Base-by-base conservation (phyloP, 1,284 basidiomycete species). In the Thelephora terrestris region DNA sequence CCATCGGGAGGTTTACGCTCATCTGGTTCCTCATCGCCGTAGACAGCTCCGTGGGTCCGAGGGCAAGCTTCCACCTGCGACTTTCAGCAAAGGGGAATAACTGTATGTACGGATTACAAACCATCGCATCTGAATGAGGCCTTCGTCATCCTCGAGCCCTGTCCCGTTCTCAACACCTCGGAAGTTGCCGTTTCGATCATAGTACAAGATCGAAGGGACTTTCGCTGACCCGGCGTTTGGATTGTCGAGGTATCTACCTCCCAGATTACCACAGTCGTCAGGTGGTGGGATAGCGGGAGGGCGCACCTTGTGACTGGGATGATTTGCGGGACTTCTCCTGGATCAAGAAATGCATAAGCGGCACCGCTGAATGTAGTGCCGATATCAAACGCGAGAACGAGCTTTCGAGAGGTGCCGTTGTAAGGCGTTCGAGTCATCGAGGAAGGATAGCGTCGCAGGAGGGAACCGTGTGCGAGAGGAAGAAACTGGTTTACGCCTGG, bases 81-180 rank as follows among this genome's bases (percentile, higher is more conserved):
- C n/a, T n/a, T n/a, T n/a, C n/a, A n/a, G n/a, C n/a, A n/a, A n/a
- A n/a, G n/a, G n/a, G n/a, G n/a, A n/a, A n/a, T n/a, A n/a, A n/a
- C n/a, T n/a, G n/a, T n/a, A n/a, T n/a, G n/a, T n/a, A n/a, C n/a
- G n/a, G n/a, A n/a, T n/a, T n/a, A 53, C 52, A n/a, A 48, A 77
- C 78, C 76, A 80, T 59, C 76, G 71, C 0, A 73, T 68, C 32
- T 68, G 73, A 5, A 64, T 55, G 64, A 72, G 72, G 5, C 65
- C 61, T 46, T 75, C 65, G 4, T 76, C 72, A 44, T 73, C 71
- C 0, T n/a, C 64, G 57, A 1, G 75, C 73, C 54, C 79, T 75
- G 5, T 76, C n/a, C n/a, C n/a, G n/a, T n/a, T n/a, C n/a, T n/a
- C n/a, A n/a, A n/a, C n/a, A n/a, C n/a, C n/a, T n/a, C n/a, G n/a